Evolutionary conservation across 495 filamentous ascomycete species (phyloP).

Genomic region (Talaromyces stipitatus): DNA sequence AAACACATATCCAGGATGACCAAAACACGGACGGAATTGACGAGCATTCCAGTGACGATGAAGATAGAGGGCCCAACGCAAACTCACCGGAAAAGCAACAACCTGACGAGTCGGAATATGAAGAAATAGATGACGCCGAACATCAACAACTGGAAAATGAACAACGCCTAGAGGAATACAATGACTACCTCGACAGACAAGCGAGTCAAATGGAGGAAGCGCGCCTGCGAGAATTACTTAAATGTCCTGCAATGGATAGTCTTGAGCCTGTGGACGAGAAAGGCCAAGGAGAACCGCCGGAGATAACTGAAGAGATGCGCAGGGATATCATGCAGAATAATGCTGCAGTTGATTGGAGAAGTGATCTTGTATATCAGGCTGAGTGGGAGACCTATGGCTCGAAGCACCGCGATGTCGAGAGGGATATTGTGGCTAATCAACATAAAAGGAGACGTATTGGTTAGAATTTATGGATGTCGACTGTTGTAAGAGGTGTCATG

Average conservation of each 20-base stretch:
- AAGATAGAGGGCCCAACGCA: constrained; percentile 5
- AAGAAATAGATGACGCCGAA: neutral
- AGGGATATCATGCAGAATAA: neutral
- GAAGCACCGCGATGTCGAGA: constrained; percentile 20
- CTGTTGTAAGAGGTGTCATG: no score
- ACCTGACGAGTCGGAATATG: neutral
- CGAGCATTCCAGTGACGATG: constrained; percentile 14
- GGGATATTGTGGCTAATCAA: constrained; percentile 24
- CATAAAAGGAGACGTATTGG: constrained; percentile 24
- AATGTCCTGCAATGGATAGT: constrained; percentile 12
- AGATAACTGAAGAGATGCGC: constrained; percentile 4
- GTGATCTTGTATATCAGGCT: constrained; percentile 30
- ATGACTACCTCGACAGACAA: constrained; percentile 46
- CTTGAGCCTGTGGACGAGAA: constrained; percentile 8
- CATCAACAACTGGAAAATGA: neutral
- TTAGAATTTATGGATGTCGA: neutral
- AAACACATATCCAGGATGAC: neutral
- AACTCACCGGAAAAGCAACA: no score
- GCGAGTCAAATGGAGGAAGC: constrained; percentile 17
- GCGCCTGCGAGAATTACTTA: constrained; percentile 46
- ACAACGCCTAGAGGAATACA: constrained; percentile 32
- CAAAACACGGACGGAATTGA: constrained; percentile 7
- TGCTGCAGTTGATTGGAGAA: constrained; percentile 37
- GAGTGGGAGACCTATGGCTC: constrained; percentile 44
- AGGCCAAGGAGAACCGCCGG: constrained; percentile 2